Conservation (phyloP, 495 filamentous ascomycete genomes). For the Symbiotaphrina buchneri region DNA sequence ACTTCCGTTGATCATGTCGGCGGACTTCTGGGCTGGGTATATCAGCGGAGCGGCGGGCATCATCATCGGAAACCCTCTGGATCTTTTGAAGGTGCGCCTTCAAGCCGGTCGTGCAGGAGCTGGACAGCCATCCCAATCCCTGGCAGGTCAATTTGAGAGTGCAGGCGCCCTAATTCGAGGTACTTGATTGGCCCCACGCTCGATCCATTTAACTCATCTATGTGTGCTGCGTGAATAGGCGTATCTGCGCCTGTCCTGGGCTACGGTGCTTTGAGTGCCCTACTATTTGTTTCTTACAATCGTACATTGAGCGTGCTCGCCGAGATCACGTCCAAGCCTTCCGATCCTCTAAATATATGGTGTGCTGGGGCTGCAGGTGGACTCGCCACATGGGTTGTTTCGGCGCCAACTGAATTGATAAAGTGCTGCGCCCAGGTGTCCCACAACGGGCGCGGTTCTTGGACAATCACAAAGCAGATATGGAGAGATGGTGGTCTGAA, state of each 20-base stretch:
- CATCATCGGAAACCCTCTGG: conserved; percentile 70
- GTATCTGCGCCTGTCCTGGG: conserved; percentile 62
- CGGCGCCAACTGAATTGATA: conserved; percentile 67
- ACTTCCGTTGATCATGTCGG: conserved; percentile 29
- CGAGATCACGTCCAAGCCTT: conserved; percentile 11
- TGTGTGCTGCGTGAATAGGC: conserved; percentile 16
- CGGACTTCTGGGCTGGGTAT: conserved; percentile 79
- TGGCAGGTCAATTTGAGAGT: conserved; percentile 16
- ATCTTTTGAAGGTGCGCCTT: conserved; percentile 62
- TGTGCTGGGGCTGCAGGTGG: conserved; percentile 56
- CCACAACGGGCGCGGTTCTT: conserved; percentile 21
- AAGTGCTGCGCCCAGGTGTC: conserved; percentile 64
- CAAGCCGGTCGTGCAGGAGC: conserved; percentile 29
- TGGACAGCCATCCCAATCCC: conserved; percentile 1
- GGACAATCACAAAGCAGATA: conserved; percentile 36
- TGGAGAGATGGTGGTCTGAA: conserved; percentile 33
- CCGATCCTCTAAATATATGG: conserved; percentile 29
- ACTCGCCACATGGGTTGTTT: conserved; percentile 58
- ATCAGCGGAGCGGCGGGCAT: conserved; percentile 64
- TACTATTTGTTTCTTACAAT: conserved; percentile 75
- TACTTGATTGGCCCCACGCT: conserved; percentile 5
- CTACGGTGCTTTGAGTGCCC: conserved; percentile 73
- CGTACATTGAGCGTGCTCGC: conserved; percentile 37
- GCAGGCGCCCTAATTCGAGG: conserved; percentile 24
- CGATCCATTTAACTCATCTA: conserved; percentile 2